These are phyloP conservation scores for Nothomitra cinnamomea DNA, from an alignment of 2,329 filamentous ascomycete species.

Conservation along the genomic window DNA sequence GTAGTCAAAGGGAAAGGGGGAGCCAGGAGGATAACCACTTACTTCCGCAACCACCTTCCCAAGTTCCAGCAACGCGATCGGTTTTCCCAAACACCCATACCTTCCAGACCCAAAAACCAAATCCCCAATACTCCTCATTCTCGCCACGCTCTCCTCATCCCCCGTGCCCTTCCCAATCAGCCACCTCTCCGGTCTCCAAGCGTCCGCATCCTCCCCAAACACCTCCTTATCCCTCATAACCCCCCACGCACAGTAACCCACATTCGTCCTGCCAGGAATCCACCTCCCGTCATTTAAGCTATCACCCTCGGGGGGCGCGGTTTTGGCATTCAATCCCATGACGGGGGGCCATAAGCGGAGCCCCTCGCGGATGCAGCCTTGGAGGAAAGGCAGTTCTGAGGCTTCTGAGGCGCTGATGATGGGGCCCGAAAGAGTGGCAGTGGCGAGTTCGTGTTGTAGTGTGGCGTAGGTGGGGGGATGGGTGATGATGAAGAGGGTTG, in stretches of 20 bases:
- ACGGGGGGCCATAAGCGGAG: constrained; percentile 32
- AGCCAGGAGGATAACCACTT: too few species aligned
- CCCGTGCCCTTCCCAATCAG: too few species aligned
- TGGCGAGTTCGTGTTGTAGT: constrained; percentile 30
- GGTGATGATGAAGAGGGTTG: constrained; percentile 34
- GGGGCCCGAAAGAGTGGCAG: constrained; percentile 12
- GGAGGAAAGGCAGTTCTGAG: constrained; percentile 24
- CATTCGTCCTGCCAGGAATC: constrained; percentile 52
- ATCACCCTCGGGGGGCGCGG: constrained; percentile 25
- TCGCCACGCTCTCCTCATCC: constrained; percentile 35
- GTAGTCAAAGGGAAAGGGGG: too few species aligned
- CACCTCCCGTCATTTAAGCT: neutral
- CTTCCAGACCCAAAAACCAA: constrained; percentile 58
- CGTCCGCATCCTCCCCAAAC: constrained; percentile 50
- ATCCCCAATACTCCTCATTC: constrained; percentile 49
- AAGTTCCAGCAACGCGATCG: constrained; percentile 31
- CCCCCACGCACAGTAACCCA: constrained; percentile 61
- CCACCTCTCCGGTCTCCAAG: constrained; percentile 54
- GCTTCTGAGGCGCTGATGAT: constrained; percentile 11
- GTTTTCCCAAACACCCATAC: constrained; percentile 48
- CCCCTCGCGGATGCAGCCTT: constrained; percentile 35
- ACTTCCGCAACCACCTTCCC: constrained; percentile 38
- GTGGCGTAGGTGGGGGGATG: constrained; percentile 25
- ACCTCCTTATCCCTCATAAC: constrained; percentile 50
- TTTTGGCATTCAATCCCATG: constrained; percentile 31